Evolutionary conservation across 257 asterid species (phyloP), one percentile per base, ranked within the genome.

Genomic region (Marsdenia floribunda): DNA sequence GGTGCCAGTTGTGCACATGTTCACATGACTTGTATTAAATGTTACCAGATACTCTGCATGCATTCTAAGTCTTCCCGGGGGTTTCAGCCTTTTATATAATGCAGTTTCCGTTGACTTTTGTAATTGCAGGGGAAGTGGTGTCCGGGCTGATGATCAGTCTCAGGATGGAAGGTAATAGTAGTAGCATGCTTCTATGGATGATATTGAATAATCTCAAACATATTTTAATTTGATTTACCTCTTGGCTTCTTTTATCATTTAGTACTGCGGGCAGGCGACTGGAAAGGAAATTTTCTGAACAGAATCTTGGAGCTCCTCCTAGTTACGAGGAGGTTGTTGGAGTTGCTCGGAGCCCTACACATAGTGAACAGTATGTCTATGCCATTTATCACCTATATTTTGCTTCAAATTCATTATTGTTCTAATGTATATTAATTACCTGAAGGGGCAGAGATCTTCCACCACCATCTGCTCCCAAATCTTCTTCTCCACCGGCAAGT

Each of bases 291-390:
- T 82, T 82, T 83, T 88, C 97, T 74, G 97, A 85, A 53, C 95
- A 86, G 86, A 88, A 82, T 80, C 81, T 81, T 77, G 87, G 83
- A 75, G 92, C 88, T 58, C 97, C 97, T 83, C 98, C 98, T 75
- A 89, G 86, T 85, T 95, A 88, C 38, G 98, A 90, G 86, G 98
- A 92, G 73, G 93, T 84, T 80, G 88, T 87, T 80, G 83, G 90
- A 82, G 83, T 88, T 65, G 69, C 87, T 72, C 98, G 79, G 70
- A 89, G 96, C 76, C 96, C 99, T 65, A 75, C 88, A 52, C 84
- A 83, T 70, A 85, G 85, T 83, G 98, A 90, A 68, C 86, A 94
- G 98, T 92, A 82, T 52, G 44, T 65, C 70, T 59, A 21, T 57
- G 58, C 78, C 46, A 72, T 74, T 47, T 76, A 75, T 76, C 22